Percentiles rank a stretch among this genome's conserved stretches.
Evolutionary conservation across 441 rosid genomes (phyloP).

Genomic region (Pelargonium citronellum): DNA sequence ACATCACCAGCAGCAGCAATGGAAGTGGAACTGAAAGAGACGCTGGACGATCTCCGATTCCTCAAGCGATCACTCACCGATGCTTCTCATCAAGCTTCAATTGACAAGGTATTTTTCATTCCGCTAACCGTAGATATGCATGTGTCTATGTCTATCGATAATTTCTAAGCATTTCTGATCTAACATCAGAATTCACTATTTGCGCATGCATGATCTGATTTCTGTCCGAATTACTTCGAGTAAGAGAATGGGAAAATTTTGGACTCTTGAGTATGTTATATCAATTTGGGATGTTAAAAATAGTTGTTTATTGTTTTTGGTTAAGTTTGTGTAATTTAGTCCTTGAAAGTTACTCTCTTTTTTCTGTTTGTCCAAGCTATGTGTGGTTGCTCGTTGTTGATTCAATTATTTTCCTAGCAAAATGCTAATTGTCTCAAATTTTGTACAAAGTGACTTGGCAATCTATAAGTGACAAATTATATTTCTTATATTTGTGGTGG

Average conservation of each 20-base stretch:
- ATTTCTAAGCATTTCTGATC: background rate
- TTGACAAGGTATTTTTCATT: background rate
- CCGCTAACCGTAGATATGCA: constrained; percentile 33
- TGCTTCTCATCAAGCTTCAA: background rate
- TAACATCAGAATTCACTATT: background rate
- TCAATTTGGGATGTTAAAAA: background rate
- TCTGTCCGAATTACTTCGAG: background rate
- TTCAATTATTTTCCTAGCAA: background rate
- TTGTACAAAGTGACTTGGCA: too few species aligned
- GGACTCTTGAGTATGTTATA: background rate
- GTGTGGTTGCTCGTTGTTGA: background rate
- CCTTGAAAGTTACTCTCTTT: background rate
- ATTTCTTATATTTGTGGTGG: too few species aligned
- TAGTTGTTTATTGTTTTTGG: background rate
- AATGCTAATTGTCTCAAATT: background rate
- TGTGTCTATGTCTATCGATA: background rate
- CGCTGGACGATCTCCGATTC: constrained; percentile 52
- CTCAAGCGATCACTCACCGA: constrained; percentile 38
- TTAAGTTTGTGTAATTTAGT: background rate
- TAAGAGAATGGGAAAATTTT: background rate
- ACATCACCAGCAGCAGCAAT: constrained; percentile 21
- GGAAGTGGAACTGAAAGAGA: constrained; percentile 65
- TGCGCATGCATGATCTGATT: background rate
- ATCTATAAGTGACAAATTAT: too few species aligned
- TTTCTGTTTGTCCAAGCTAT: background rate